A percentile compares a stretch with the other conserved stretches of the same genome.
Conservation (phyloP, 106 monocot genomes). For the Vanilla planifolia region DNA sequence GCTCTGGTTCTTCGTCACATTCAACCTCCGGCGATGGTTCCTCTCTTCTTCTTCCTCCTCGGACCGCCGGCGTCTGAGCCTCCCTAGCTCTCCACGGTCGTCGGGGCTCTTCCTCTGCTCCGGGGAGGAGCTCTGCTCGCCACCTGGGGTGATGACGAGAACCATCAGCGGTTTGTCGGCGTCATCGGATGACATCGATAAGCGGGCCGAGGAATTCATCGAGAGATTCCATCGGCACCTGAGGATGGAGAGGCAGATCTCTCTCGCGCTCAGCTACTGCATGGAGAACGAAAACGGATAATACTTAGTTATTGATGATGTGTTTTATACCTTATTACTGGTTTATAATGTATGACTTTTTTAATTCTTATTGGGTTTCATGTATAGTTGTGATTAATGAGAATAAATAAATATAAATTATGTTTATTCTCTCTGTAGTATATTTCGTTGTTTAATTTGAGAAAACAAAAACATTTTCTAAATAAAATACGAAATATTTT, state of each 20-base stretch:
- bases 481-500: no score
- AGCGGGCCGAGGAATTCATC: conserved; percentile 52
- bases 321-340: no score
- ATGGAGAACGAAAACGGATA: conserved; percentile 14
- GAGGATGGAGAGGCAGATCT: conserved; percentile 50
- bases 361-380: no score
- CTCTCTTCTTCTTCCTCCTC: conserved; percentile 1
- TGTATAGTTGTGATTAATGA: no score
- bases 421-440: no score
- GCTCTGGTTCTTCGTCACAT: conserved; percentile 39
- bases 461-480: no score
- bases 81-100: conserved; percentile 6
- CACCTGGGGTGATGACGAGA: conserved; percentile 9
- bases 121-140: no score
- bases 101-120: no score
- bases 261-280: conserved; percentile 40
- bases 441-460: no score
- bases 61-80: conserved; percentile 16
- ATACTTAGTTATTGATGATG: no score
- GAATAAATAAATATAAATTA: no score
- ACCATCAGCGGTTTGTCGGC: conserved; percentile 17
- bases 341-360: no score
- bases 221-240: conserved; percentile 41
- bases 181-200: conserved; percentile 37
- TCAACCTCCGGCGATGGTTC: conserved; percentile 43